Percentiles rank a stretch among this genome's conserved stretches.
These are phyloP conservation scores for Trichoderma simmonsii DNA, from an alignment of 2,329 filamentous ascomycete species.

Conservation along the genomic window DNA sequence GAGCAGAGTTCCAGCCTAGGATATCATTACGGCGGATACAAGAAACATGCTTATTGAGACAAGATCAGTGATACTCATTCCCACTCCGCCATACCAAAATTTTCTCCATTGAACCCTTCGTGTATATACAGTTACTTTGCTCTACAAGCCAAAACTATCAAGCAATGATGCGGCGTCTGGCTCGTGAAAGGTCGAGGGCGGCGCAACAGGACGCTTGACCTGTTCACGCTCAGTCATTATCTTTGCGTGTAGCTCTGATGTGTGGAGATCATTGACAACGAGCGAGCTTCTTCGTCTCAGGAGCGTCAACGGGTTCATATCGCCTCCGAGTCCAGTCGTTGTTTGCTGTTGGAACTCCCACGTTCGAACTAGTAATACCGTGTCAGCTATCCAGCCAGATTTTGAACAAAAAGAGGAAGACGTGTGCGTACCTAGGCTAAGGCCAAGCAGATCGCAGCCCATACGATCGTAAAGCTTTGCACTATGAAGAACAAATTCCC, in stretches of 20 bases:
- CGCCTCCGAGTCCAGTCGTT: conserved; percentile 39
- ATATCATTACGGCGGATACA: background rate
- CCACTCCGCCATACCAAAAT: background rate
- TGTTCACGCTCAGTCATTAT: conserved; percentile 29
- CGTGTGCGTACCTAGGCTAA: conserved; percentile 67
- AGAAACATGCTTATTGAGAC: background rate
- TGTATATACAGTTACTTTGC: background rate
- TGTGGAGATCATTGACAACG: conserved; percentile 72
- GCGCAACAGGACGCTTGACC: conserved; percentile 47
- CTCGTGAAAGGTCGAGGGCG: conserved; percentile 81
- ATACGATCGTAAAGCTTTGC: conserved; percentile 81
- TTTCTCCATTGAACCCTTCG: background rate
- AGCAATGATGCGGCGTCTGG: conserved; percentile 86
- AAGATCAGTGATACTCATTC: background rate
- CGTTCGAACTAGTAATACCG: conserved; percentile 56
- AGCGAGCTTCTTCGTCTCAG: conserved; percentile 71
- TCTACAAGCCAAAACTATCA: conserved; percentile 87
- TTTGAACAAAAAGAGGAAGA: background rate
- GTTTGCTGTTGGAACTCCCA: conserved; percentile 72
- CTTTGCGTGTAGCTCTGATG: conserved; percentile 19
- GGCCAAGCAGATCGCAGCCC: conserved; percentile 86
- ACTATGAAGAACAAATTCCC: conserved; percentile 85
- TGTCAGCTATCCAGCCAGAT: background rate
- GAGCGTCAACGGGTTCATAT: conserved; percentile 63
- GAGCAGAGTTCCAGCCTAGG: background rate